phyloP scores from a whole-genome alignment of 179 eudicot genomes.

The Silene noctiflora region DNA sequence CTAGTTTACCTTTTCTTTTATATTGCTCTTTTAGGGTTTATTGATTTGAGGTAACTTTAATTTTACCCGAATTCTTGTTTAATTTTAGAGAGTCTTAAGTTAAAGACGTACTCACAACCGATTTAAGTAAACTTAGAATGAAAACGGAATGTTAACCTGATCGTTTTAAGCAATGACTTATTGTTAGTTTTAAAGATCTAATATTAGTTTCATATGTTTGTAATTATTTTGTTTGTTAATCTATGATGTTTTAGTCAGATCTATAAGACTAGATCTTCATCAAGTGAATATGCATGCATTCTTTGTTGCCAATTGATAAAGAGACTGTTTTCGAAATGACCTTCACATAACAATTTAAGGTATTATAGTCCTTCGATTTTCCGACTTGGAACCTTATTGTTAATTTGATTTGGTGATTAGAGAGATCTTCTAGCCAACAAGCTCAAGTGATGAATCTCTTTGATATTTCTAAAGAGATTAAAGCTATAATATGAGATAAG shows the following conservation, averaged over 20 bases:
- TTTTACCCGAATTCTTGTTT: too few species aligned
- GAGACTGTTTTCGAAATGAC: neutral
- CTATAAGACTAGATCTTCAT: neutral
- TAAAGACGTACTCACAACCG: too few species aligned
- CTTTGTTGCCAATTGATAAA: neutral
- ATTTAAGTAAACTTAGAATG: too few species aligned
- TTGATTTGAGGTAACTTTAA: neutral
- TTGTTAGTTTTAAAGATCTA: too few species aligned
- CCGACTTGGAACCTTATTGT: neutral
- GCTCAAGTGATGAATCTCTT: too few species aligned
- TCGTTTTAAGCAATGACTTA: too few species aligned
- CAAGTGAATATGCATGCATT: neutral
- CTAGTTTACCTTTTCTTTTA: conserved; percentile 8
- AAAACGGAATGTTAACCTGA: too few species aligned
- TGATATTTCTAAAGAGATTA: neutral
- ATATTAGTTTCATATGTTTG: too few species aligned
- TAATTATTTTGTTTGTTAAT: neutral
- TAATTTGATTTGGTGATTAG: neutral
- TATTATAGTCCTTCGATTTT: too few species aligned
- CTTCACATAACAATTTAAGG: too few species aligned
- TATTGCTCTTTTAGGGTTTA: conserved; percentile 32
- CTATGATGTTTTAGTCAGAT: neutral
- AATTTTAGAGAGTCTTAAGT: too few species aligned
- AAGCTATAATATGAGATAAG: too few species aligned
- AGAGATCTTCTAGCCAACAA: neutral